These are phyloP conservation scores for Fagopyrum tataricum DNA, from an alignment of 148 eudicot species.

Conservation along the genomic window DNA sequence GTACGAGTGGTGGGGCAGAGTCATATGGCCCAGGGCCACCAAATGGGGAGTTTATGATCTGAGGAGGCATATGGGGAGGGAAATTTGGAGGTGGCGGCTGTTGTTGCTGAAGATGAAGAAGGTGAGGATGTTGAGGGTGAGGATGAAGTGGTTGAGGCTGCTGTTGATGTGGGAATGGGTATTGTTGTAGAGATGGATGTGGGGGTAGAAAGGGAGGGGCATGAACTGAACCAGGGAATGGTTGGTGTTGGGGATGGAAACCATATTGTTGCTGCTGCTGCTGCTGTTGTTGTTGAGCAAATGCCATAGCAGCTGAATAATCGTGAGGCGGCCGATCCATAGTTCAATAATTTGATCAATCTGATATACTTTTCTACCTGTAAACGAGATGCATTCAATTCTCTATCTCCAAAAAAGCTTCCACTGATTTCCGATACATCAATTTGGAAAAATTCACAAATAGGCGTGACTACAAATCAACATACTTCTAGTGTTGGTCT, in stretches of 20 bases:
- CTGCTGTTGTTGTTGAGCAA: conserved; percentile 78
- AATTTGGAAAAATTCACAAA: not conserved
- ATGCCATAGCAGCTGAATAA: conserved; percentile 63
- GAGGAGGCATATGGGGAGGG: conserved; percentile 74
- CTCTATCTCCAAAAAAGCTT: not conserved
- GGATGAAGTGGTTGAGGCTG: conserved; percentile 59
- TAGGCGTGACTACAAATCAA: not conserved
- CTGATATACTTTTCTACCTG: not conserved
- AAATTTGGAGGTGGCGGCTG: conserved; percentile 64
- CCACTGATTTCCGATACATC: not conserved
- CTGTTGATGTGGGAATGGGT: conserved; percentile 65
- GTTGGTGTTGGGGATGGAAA: conserved; percentile 84
- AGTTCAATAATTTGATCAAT: not conserved
- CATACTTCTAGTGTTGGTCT: not conserved
- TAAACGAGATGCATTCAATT: not conserved
- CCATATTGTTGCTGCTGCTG: conserved; percentile 49
- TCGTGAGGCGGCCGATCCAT: conserved; percentile 94
- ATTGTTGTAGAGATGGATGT: conserved; percentile 78
- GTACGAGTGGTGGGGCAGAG: conserved; percentile 64
- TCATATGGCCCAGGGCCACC: conserved; percentile 65
- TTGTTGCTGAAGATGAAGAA: conserved; percentile 63
- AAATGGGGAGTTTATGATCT: conserved; percentile 51
- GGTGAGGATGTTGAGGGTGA: conserved; percentile 61
- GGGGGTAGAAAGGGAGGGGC: conserved; percentile 77
- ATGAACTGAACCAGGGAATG: conserved; percentile 64